These are phyloP conservation scores for Amanita jacksonii DNA, from an alignment of 768 basidiomycete genomes.

Conservation along the genomic window DNA sequence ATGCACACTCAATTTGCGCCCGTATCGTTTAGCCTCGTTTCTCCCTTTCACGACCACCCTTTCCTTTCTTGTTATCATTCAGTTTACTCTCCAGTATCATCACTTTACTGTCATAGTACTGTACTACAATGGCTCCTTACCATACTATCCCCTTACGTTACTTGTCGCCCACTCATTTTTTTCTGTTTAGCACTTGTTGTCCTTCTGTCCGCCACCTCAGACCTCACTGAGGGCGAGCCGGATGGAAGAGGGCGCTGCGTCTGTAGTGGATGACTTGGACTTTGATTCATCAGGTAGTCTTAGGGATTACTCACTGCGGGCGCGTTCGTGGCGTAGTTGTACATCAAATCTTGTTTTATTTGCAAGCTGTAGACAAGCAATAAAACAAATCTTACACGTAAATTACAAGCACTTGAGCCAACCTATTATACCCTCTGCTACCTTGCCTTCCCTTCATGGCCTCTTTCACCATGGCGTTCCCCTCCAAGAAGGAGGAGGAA, in stretches of 20 bases:
- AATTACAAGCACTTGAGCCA: too few species aligned
- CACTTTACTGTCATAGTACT: conserved; percentile 11
- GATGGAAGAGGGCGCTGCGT: conserved; percentile 68
- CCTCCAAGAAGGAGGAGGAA: conserved; percentile 96
- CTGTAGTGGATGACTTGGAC: conserved; percentile 15
- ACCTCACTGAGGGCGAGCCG: conserved; percentile 44
- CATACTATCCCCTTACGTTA: conserved; percentile 7
- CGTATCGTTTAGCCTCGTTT: conserved; percentile 17
- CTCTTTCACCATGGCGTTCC: conserved; percentile 59
- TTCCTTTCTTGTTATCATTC: conserved; percentile 11
- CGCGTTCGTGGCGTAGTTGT: conserved; percentile 4
- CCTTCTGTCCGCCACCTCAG: conserved; percentile 59
- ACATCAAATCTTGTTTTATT: conserved; percentile 2
- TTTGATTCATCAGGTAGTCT: too few species aligned
- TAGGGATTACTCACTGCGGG: conserved; percentile 3
- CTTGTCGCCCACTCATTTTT: conserved; percentile 6
- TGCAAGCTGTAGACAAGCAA: background rate
- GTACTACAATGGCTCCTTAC: conserved; percentile 8
- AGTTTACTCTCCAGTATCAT: conserved; percentile 12
- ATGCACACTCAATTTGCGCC: conserved; percentile 21
- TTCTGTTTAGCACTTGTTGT: conserved; percentile 41
- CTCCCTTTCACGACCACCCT: conserved; percentile 17
- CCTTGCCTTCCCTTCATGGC: conserved; percentile 26
- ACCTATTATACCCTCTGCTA: too few species aligned
- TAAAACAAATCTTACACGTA: conserved; percentile 1